Evolutionary conservation across 164 flowering plant genomes (phyloP), one percentile per base, ranked within the genome.

Genomic region (Liriodendron chinense): DNA sequence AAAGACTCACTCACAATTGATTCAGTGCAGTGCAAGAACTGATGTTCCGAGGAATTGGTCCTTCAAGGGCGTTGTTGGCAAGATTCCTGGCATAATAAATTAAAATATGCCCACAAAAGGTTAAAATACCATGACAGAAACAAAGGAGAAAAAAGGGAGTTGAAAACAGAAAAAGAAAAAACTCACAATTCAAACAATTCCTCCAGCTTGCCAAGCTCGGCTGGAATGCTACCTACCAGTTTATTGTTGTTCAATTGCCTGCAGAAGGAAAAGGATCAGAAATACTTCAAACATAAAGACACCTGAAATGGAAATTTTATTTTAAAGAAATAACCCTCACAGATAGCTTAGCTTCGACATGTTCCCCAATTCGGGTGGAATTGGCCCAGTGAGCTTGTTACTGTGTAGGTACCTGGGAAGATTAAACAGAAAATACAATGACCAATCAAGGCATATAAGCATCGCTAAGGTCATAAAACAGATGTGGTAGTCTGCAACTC

Each of bases 321-420:
- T 13, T 2, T 26, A 1, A 4, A 1, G 13, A 13, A 53, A 61
- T 66, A 53, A 1, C n/a, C 23, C 92, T 89, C 63, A 95, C 98
- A 95, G 75, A 77, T 95, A 95, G 82, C 98, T 93, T 7, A 95
- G 94, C 72, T 86, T 92, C 25, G 98, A 85, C 98, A 95, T 93
- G 74, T 93, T 93, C 53, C 98, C 98, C 43, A 95, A 89, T 82
- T 95, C 98, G 1, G 94, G 92, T 22, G 98, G 98, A 72, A 95
- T 95, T 43, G 83, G 80, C 12, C 98, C 98, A n/a, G 88, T 86
- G 57, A 93, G 89, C 78, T 87, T 91, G 79, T 95, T 95, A 1
- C 98, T 92, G 80, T 95, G 98, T 23, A 95, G 91, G 59, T 95
- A 95, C 81, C 98, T 95, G 72, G 14, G 1, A 5, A 20, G 34